Evolutionary conservation across 176 grass and related monocot species (phyloP).

Genomic region (Aegilops speltoides): DNA sequence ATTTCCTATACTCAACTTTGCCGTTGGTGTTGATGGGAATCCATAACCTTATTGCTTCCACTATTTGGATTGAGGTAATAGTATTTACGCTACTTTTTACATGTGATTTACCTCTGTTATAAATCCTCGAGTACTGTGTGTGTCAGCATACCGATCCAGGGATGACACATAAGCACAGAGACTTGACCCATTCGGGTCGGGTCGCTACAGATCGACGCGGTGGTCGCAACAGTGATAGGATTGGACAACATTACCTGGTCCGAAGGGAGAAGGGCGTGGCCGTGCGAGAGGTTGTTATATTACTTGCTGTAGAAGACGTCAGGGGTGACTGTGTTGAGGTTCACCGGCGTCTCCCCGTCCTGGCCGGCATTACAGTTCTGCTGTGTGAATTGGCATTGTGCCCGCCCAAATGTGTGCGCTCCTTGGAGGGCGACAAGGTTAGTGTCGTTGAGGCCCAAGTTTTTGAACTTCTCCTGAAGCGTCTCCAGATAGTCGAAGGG

Average conservation of each 20-base stretch:
- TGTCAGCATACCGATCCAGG: too few relatives aligned
- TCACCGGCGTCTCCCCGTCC: not conserved
- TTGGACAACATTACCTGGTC: not conserved
- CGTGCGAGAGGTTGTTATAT: not conserved
- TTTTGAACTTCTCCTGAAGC: not conserved
- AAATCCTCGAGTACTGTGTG: too few relatives aligned
- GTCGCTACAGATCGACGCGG: too few relatives aligned
- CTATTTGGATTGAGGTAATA: too few relatives aligned
- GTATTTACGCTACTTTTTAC: too few relatives aligned
- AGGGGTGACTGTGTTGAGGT: not conserved
- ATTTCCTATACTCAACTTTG: too few relatives aligned
- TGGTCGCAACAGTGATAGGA: not conserved
- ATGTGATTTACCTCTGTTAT: too few relatives aligned
- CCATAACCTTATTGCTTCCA: too few relatives aligned
- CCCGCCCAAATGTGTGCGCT: not conserved
- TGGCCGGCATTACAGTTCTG: not conserved
- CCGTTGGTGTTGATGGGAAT: too few relatives aligned
- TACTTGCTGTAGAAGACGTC: not conserved
- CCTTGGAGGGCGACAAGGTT: not conserved
- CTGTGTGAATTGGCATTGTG: not conserved
- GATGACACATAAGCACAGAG: too few relatives aligned
- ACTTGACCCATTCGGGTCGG: too few relatives aligned
- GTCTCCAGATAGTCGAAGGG: not conserved
- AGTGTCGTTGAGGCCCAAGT: not conserved
- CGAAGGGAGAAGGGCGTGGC: not conserved